Base-by-base conservation (phyloP, 768 basidiomycete species). In the Suillus luteus region DNA sequence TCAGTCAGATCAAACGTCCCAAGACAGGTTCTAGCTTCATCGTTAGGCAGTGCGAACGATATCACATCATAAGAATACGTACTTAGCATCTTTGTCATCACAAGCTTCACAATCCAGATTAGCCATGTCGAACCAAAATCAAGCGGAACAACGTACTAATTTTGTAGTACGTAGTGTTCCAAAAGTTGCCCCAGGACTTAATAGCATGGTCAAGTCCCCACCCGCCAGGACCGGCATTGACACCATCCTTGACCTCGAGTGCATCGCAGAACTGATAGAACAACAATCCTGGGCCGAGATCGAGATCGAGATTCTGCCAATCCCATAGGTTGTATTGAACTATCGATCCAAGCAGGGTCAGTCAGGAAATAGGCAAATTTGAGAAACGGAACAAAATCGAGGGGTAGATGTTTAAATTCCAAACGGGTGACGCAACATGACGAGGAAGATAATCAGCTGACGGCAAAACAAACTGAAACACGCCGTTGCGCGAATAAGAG, bases 191-290 rank as follows among this genome's bases (percentile, higher is more conserved):
- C 89, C 89, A 90, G 0, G 89, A 81, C 14, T 73, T 40, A 19
- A 90, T 75, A 7, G 89, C 86, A 66, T 88, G 78, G 3, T 85
- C 79, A 15, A 89, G 76, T 31, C 89, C 89, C 84, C 86, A 89
- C 5, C 89, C 88, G 2, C 69, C 66, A 0, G 79, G 75, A 15
- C 66, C 72, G 68, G 87, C 86, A 62, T 54, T 75, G 11, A 73
- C 69, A 31, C 76, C 79, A 22, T 79, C 64, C 65, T 77, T 77
- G 10, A 79, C 75, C 62, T 78, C 77, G 3, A 80, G 69, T 5
- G 75, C 77, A 62, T 80, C 79, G 61, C 78, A 80, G 64, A 82
- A 82, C 27, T 74, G 7, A 70, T 73, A 77, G 71, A 80, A 82
- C 31, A 66, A 40, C 0, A 69, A 67, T 12, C 69, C 72, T 12